A percentile compares a stretch with the other conserved stretches of the same genome.
Evolutionary conservation across 768 basidiomycete species (phyloP).

Genomic region (Kwoniella bestiolae): DNA sequence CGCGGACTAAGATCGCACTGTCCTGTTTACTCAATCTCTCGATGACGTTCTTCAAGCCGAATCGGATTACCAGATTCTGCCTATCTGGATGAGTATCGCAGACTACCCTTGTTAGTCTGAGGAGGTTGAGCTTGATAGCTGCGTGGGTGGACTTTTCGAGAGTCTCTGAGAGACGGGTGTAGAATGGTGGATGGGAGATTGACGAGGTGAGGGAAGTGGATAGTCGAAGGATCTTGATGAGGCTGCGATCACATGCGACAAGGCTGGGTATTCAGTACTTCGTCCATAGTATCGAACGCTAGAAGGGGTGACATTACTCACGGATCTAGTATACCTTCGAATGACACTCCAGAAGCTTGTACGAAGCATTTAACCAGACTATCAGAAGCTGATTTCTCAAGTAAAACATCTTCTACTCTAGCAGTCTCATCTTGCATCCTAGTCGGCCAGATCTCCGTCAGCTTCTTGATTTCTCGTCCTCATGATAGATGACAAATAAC

Average conservation of each 20-base stretch:
- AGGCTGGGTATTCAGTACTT: too few species aligned
- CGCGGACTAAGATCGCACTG: conserved; percentile 85
- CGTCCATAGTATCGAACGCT: too few species aligned
- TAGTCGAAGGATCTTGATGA: conserved; percentile 85
- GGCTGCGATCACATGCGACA: conserved; percentile 31
- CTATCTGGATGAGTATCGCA: conserved; percentile 90
- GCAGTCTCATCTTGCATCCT: conserved; percentile 96
- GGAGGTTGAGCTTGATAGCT: conserved; percentile 84
- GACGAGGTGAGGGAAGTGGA: conserved; percentile 75
- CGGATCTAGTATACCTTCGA: conserved; percentile 56
- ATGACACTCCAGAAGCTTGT: conserved; percentile 47
- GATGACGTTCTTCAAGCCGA: conserved; percentile 79
- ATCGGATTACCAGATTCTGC: conserved; percentile 77
- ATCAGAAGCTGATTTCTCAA: conserved; percentile 81
- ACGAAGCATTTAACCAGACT: conserved; percentile 79
- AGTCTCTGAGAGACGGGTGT: conserved; percentile 83
- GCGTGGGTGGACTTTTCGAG: conserved; percentile 74
- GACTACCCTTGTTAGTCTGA: conserved; percentile 79
- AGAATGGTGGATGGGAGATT: conserved; percentile 80
- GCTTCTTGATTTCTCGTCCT: not conserved
- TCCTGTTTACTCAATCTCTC: conserved; percentile 79
- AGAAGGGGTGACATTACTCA: conserved; percentile 24
- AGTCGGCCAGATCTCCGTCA: not conserved
- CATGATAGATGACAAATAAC: not conserved
- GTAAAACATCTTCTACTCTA: conserved; percentile 84